phyloP scores from a whole-genome alignment of 768 basidiomycete genomes.

The Phallus indusiatus region DNA sequence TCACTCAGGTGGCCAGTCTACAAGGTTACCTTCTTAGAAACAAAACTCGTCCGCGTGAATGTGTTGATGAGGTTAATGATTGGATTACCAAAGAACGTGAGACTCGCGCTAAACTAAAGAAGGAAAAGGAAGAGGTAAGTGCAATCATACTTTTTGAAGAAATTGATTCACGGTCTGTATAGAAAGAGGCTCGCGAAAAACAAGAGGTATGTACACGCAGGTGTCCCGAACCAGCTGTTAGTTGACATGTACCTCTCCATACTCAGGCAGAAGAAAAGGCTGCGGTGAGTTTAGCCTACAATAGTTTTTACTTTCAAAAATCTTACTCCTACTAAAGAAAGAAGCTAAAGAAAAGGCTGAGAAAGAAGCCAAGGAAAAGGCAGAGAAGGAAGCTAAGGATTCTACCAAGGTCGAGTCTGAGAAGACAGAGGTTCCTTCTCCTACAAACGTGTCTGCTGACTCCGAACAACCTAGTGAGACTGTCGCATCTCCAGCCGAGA shows the following conservation, averaged over 20 bases:
- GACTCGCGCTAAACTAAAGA: slow-evolving; percentile 76
- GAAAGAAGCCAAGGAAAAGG: slow-evolving; percentile 19
- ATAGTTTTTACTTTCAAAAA: slow-evolving; percentile 6
- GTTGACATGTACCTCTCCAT: not conserved
- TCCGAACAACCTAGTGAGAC: slow-evolving; percentile 11
- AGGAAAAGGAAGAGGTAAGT: slow-evolving; percentile 51
- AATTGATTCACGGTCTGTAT: slow-evolving; percentile 9
- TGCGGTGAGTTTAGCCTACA: not conserved
- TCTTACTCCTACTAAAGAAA: slow-evolving; percentile 21
- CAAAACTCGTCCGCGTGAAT: slow-evolving; percentile 81
- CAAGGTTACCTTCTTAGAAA: slow-evolving; percentile 86
- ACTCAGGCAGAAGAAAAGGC: slow-evolving; percentile 50
- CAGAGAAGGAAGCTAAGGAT: slow-evolving; percentile 10
- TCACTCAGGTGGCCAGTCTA: slow-evolving; percentile 59
- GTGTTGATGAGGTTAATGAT: slow-evolving; percentile 67
- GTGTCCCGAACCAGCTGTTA: slow-evolving; percentile 4
- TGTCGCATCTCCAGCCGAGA: slow-evolving; percentile 4
- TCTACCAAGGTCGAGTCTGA: slow-evolving; percentile 16
- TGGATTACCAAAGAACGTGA: slow-evolving; percentile 77
- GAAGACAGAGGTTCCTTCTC: slow-evolving; percentile 8
- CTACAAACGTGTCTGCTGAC: slow-evolving; percentile 19
- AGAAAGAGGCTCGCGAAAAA: slow-evolving; percentile 78
- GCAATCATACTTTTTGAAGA: not conserved
- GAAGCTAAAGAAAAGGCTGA: slow-evolving; percentile 31
- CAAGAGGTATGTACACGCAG: slow-evolving; percentile 39